Evolutionary conservation across 1,284 basidiomycete species (phyloP).

Genomic region (Mixia osmundae): DNA sequence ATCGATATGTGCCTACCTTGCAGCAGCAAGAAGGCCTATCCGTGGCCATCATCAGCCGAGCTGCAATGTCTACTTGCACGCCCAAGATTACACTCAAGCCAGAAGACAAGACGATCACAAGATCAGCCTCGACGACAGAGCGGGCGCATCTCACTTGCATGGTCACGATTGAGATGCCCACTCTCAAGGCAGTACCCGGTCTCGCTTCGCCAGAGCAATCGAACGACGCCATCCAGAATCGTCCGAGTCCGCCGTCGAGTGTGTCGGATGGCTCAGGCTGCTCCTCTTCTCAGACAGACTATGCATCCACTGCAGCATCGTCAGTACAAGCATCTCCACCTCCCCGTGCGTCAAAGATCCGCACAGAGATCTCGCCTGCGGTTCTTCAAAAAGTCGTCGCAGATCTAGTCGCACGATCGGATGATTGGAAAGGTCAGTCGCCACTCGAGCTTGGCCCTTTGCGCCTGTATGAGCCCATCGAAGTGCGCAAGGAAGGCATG

Average conservation of each 20-base stretch:
- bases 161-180: slow-evolving; percentile 21
- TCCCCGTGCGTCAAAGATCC: neutral
- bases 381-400: slow-evolving; percentile 51
- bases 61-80: slow-evolving; percentile 2
- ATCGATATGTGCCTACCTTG: neutral
- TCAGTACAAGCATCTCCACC: neutral
- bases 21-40: neutral
- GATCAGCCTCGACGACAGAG: slow-evolving; percentile 16
- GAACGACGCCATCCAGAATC: neutral
- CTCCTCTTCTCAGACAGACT: neutral
- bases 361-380: neutral
- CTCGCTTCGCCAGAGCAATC: neutral
- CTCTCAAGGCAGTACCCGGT: neutral
- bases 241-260: neutral
- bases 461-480: slow-evolving; percentile 71
- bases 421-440: slow-evolving; percentile 83
- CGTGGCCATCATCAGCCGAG: slow-evolving; percentile 3
- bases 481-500: slow-evolving; percentile 71
- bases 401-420: slow-evolving; percentile 63
- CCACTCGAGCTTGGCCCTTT: slow-evolving; percentile 56
- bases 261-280: neutral
- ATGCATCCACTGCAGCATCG: neutral
- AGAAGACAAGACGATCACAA: slow-evolving; percentile 20
- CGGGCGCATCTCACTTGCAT: slow-evolving; percentile 23
- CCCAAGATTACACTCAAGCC: slow-evolving; percentile 20